Evolutionary conservation across 1,139 yeast species (phyloP).

Genomic region (Suhomyces panamericanus): DNA sequence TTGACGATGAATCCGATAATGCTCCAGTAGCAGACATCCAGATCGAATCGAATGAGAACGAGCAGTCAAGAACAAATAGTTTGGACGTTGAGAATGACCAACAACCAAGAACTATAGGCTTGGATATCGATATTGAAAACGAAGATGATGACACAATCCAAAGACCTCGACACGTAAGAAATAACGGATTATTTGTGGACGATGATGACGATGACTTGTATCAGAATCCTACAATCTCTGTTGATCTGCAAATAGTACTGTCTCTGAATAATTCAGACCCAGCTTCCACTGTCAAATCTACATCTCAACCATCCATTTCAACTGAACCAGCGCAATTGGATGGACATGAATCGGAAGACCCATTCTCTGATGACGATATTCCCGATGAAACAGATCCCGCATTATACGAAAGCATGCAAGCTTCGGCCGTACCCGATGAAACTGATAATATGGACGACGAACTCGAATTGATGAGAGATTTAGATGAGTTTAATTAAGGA

Average conservation of each 20-base stretch:
- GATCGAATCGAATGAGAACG: background rate
- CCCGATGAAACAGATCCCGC: background rate
- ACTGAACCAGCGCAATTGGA: background rate
- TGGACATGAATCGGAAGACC: conserved; percentile 22
- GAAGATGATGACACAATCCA: conserved; percentile 31
- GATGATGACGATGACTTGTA: conserved; percentile 27
- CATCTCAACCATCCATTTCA: background rate
- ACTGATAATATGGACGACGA: conserved; percentile 29
- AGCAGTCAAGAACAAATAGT: too few relatives aligned
- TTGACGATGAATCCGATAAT: conserved; percentile 15
- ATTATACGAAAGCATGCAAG: conserved; percentile 3
- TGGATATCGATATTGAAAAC: conserved; percentile 1
- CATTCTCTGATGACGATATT: conserved; percentile 8
- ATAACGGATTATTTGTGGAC: conserved; percentile 30
- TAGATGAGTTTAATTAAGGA: conserved; percentile 20
- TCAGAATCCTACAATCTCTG: conserved; percentile 7
- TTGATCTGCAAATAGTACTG: background rate
- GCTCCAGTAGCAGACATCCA: background rate
- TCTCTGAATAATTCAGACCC: too few relatives aligned
- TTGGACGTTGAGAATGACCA: too few relatives aligned
- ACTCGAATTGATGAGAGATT: conserved; percentile 41
- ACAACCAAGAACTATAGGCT: background rate
- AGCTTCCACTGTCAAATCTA: too few relatives aligned
- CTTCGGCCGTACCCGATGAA: background rate
- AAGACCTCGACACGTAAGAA: conserved; percentile 14